Base-by-base conservation (phyloP, 331 rosid species). In the Pyrus hybrid region DNA sequence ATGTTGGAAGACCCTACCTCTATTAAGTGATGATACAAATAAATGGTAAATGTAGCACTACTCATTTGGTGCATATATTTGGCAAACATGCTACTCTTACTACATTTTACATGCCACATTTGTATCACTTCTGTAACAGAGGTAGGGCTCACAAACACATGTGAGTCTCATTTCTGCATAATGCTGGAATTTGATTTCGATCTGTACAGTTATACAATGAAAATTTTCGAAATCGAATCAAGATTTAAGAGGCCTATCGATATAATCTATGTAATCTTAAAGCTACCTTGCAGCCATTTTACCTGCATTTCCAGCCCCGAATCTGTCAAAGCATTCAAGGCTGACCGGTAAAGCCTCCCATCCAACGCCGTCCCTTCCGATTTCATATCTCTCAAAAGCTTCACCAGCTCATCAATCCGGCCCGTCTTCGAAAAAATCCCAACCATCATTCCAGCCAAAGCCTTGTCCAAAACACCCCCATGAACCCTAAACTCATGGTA, bases 401-500 rank as follows among this genome's bases (percentile, higher is more conserved):
- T 89, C 68, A 88, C 87, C 67, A 91, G 33, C 49, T 91, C 90
- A 71, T 85, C 93, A 41, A 89, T 78, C 65, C 45, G 77, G 71
- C 89, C 80, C 10, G 77, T 76, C 77, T 82, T 88, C 0, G 93
- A 86, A 79, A 80, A 89, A 71, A 91, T 90, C 14, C 92, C 87
- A 63, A 91, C 87, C 97, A 91, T 91, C 35, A 85, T 82, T 62
- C 93, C 97, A 13, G 89, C 95, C 83, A 91, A 60, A 6, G 83
- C 91, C 83, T 77, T 89, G 61, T 91, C 97, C 60, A 91, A 83
- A 63, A 64, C 71, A 16, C 97, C 95, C 3, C 90, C 94, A 32
- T 82, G 90, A 25, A 71, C 41, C 75, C 93, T 88, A 70, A 81
- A 88, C 88, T 91, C 91, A 10, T 76, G 67, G 70, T 83, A 91